Evolutionary conservation across 352 stramenopile species (phyloP).

Genomic region (Globisporangium paddicum): DNA sequence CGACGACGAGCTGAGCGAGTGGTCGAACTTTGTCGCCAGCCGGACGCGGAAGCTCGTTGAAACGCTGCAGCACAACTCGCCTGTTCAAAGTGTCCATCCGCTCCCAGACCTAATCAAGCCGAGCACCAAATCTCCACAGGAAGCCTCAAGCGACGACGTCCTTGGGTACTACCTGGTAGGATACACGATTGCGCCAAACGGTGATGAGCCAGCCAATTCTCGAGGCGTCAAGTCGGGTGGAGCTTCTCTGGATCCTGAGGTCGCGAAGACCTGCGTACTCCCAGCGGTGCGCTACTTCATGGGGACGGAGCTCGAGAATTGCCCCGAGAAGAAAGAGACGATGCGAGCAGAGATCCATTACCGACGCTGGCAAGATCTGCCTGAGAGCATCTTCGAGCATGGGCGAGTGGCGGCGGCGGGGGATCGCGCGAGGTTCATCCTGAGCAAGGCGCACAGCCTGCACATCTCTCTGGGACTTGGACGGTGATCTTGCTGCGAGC

Average conservation of each 20-base stretch:
- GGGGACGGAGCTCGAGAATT: constrained; percentile 62
- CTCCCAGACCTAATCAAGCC: constrained; percentile 58
- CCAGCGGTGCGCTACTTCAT: constrained; percentile 76
- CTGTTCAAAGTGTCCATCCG: constrained; percentile 60
- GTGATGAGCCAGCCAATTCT: neutral
- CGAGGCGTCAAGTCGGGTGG: neutral
- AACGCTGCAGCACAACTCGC: constrained; percentile 63
- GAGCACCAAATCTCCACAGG: neutral
- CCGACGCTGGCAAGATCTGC: constrained; percentile 65
- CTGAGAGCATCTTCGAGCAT: constrained; percentile 51
- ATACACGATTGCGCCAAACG: constrained; percentile 36
- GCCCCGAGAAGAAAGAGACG: constrained; percentile 42
- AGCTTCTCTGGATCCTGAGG: constrained; percentile 19
- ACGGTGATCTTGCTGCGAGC: constrained; percentile 22
- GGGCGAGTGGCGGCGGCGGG: constrained; percentile 54
- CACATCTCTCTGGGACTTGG: constrained; percentile 50
- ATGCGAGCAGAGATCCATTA: constrained; percentile 66
- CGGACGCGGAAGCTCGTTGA: constrained; percentile 83
- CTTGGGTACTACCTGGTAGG: constrained; percentile 71
- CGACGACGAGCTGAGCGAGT: constrained; percentile 59
- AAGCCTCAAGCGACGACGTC: constrained; percentile 5
- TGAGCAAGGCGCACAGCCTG: constrained; percentile 63
- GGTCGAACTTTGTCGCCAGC: constrained; percentile 74
- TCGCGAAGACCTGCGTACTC: constrained; percentile 37
- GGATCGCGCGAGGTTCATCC: constrained; percentile 74